Evolutionary conservation across 2,329 filamentous ascomycete genomes (phyloP).

Genomic region (Xenosphaeropsis pyriputrescens): DNA sequence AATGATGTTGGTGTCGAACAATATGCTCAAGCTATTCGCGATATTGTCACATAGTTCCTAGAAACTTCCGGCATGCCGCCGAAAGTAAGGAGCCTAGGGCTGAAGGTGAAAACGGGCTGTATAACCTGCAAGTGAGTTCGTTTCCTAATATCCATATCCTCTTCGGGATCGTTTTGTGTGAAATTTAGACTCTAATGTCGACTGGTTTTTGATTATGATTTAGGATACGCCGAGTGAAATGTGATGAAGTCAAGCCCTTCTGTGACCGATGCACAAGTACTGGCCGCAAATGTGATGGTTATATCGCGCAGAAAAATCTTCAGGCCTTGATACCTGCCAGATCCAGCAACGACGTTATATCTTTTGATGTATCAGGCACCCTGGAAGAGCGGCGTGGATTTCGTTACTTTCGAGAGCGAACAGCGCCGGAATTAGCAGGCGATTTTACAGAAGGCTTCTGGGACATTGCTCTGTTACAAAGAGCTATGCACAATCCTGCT

Average conservation of each 20-base stretch:
- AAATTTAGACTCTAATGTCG: not conserved
- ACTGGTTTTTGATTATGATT: not conserved
- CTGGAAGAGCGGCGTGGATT: not conserved
- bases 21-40: too few relatives aligned
- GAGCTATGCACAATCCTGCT: conserved; percentile 8
- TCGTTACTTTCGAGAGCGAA: not conserved
- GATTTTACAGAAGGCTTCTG: conserved; percentile 3
- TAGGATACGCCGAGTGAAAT: conserved; percentile 1
- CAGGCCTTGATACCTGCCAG: too few relatives aligned
- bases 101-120: not conserved
- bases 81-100: not conserved
- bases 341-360: not conserved
- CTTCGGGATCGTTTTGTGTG: not conserved
- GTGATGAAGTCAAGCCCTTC: conserved; percentile 1
- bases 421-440: not conserved
- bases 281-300: conserved; percentile 1
- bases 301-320: not conserved
- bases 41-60: too few relatives aligned
- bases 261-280: not conserved
- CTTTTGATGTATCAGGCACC: not conserved
- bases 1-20: too few relatives aligned
- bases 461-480: conserved; percentile 6
- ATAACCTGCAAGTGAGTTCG: not conserved
- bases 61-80: not conserved
- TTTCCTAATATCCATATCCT: not conserved